Conservation (phyloP, 1,284 basidiomycete species). For the Mycena sp. region DNA sequence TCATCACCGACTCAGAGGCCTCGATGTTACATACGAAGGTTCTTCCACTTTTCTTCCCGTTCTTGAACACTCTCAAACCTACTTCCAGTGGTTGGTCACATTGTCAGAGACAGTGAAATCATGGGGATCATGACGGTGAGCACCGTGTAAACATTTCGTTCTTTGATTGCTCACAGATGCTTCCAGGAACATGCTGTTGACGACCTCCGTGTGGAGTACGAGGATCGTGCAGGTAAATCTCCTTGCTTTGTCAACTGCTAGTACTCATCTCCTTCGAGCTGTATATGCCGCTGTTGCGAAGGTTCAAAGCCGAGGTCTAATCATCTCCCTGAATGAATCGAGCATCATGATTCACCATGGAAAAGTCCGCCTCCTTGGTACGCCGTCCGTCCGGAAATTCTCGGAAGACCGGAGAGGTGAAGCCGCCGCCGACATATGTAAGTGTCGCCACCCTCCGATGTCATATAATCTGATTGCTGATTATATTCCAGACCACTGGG, state of each 20-base stretch:
- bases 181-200: constrained; percentile 2
- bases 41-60: no score
- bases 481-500: background rate
- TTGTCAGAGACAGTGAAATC: constrained; percentile 3
- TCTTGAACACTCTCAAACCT: no score
- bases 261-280: background rate
- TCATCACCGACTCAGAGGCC: background rate
- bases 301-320: constrained; percentile 8
- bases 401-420: background rate
- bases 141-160: no score
- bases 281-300: constrained; percentile 9
- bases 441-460: background rate
- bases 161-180: background rate
- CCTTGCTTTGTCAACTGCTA: background rate
- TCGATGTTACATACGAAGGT: background rate
- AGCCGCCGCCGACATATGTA: background rate
- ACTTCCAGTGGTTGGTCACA: constrained; percentile 3
- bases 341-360: background rate
- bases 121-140: constrained; percentile 5
- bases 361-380: background rate
- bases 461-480: background rate
- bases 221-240: background rate
- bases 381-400: background rate
- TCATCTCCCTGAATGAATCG: background rate
- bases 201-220: constrained; percentile 3